Evolutionary conservation across 805 yeast genomes (phyloP), one percentile per base, ranked within the genome.

Genomic region (Metschnikowia similis): DNA sequence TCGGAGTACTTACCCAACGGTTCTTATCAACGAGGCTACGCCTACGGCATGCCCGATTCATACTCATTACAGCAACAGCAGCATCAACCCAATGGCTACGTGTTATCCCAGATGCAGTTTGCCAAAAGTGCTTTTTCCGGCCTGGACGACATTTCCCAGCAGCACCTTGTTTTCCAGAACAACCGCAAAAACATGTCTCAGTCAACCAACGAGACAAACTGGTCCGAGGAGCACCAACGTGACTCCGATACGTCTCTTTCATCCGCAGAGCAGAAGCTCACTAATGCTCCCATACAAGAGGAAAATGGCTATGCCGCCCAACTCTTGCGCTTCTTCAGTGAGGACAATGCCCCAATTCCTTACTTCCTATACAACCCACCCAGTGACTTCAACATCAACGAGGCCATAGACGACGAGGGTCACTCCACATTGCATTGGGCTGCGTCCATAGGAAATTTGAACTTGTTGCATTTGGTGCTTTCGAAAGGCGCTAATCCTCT

Each of bases 361-460:
- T 81, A 77, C 26, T 83, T 87, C 60, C 70, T 88, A 13, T 70
- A 77, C 35, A 75, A 81, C 56, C 85, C 89, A 0, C 83, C 87
- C 2, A 73, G 77, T 26, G 85, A 80, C 48, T 84, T 86, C 58
- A 81, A 87, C 56, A 77, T 87, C 53, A 70, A 83, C 63, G 88
- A 86, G 47, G 83, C 89, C 4, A 88, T 94, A 27, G 99, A 94
- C 64, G 91, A 88, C 51, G 97, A 94, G 62, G 95, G 96, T 1
- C 95, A 94, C 63, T 87, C 97, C 0, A 86, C 96, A 1, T 83
- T 94, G 57, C 99, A 94, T 67, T 94, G 98, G 97, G 96, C 98
- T 0, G 89, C 97, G 52, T 87, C 98, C 0, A 89, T 94, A 80
- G 99, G 98, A 3, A 88, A 85, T 63, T 68, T 85, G 32, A 79